Evolutionary conservation across 1,139 yeast species (phyloP), one percentile per base, ranked within the genome.

Genomic region (Suhomyces yuchorum): DNA sequence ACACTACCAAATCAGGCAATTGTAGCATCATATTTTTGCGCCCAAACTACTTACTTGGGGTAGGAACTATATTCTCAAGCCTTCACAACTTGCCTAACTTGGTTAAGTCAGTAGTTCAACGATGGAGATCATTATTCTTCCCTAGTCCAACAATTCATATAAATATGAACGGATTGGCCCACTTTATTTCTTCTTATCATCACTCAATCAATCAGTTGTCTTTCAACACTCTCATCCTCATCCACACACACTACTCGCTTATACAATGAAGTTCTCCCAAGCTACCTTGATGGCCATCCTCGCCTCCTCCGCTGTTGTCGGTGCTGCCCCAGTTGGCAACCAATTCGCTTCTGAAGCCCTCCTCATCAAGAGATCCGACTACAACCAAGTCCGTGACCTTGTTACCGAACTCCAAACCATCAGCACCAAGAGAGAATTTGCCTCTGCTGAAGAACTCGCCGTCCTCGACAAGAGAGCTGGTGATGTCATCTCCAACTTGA

Each of bases 261-360:
- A 30, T 37, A 58, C 51, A 60, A 75, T 75, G 80, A 75, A 73
- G 68, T 70, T 75, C 47, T 62, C 79, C 40, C 66, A 72, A 51
- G 61, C 80, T 48, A 65, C 80, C 46, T 62, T 71, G 50, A 61
- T 72, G 51, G 78, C 80, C 49, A 59, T 75, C 56, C 66, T 73
- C 56, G 77, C 76, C 46, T 53, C 79, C 42, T 53, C 73, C 40
- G 65, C 77, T 43, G 59, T 70, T 42, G 77, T 68, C 43, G 60
- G 65, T 46, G 77, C 79, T 50, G 77, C 77, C 40, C 78, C 79
- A 56, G 56, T 71, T 44, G 55, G 58, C 43, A 50, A 58, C 43
- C 40, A 43, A 35, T 20, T 47, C 24, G 46, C 48, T 20, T 48
- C 58, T 24, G 64, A 60, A 32, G 45, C 57, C 24, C 49, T 70